Base-by-base conservation (phyloP, 2,329 filamentous ascomycete species). In the Lithohypha guttulata region DNA sequence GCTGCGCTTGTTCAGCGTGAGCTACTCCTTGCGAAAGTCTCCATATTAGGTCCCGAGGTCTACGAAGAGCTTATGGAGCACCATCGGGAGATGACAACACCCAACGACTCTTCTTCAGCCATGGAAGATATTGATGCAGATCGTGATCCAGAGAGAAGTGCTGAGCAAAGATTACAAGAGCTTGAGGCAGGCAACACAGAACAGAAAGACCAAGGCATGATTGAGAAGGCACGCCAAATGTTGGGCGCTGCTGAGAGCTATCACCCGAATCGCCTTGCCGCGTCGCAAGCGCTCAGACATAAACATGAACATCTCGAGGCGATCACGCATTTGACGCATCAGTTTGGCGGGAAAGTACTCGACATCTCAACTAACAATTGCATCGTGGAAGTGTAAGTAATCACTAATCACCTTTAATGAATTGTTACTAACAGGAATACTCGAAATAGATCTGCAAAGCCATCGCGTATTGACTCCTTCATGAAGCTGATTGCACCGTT, bases 321-420 rank as follows among this genome's bases (percentile, higher is more conserved):
- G 42, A 94, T 98, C 56, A 98, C 91, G 41, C 91, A 93, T 63
- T 78, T 98, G 58, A 81, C 89, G 13, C 91, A 98, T 66, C 91
- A 98, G 57, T 98, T 98, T 55, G 87, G 87, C 42, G 91, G 91
- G 49, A 98, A 98, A 68, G 84, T 98, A 18, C 64, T 98, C 53
- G 91, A 98, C 62, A 96, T 98, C 54, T 94, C 86, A 70, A 95
- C 84, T 38, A 95, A 84, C 65, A 96, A 93, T 67, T 96, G 91
- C 65, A 96, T 96, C 61, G 87, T 98, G 44, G 91, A 98, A 65
- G 64, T 98, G 84, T 89, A 74, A 73, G 82, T 74, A 20, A 22
- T 30, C 23, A 62, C 48, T 39, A 37, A 15, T 13, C 20, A 42
- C 17, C 39, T 26, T 41, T n/a, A n/a, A n/a, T n/a, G n/a, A n/a